A percentile compares a stretch with the other conserved stretches of the same genome.
Evolutionary conservation across 164 flowering plant genomes (phyloP).

Genomic region (Umbellularia californica): DNA sequence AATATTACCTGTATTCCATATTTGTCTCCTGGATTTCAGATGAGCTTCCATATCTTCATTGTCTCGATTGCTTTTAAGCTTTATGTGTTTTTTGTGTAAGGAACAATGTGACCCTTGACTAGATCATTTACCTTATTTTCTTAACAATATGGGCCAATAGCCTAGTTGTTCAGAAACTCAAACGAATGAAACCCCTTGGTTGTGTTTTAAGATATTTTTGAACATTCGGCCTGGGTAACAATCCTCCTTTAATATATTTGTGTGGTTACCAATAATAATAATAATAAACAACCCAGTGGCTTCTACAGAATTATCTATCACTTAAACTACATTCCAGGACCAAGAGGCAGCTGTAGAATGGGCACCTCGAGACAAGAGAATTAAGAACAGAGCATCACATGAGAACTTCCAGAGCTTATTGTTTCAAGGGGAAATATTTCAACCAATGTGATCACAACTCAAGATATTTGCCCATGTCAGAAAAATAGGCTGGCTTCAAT

Average conservation of each 20-base stretch:
- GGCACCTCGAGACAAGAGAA: neutral
- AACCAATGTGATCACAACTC: neutral
- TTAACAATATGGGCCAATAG: too few species aligned
- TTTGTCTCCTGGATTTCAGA: too few species aligned
- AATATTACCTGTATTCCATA: too few species aligned
- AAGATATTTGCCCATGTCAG: neutral
- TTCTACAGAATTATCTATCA: neutral
- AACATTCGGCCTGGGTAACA: neutral
- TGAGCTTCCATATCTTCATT: too few species aligned
- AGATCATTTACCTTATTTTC: too few species aligned
- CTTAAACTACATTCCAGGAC: neutral
- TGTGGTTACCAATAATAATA: too few species aligned
- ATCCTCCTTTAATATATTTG: neutral
- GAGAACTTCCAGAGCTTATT: neutral
- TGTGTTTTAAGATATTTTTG: neutral
- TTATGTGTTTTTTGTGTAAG: too few species aligned
- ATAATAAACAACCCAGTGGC: too few species aligned
- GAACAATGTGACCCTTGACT: too few species aligned
- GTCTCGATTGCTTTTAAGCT: too few species aligned
- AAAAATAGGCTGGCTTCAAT: conserved; percentile 4
- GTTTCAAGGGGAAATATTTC: neutral
- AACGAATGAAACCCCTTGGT: too few species aligned
- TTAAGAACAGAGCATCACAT: neutral
- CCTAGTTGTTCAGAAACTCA: too few species aligned
- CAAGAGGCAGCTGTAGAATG: neutral